A percentile compares a stretch with the other conserved stretches of the same genome.
phyloP scores from a whole-genome alignment of 768 basidiomycete genomes.

The Suillus subalutaceus region DNA sequence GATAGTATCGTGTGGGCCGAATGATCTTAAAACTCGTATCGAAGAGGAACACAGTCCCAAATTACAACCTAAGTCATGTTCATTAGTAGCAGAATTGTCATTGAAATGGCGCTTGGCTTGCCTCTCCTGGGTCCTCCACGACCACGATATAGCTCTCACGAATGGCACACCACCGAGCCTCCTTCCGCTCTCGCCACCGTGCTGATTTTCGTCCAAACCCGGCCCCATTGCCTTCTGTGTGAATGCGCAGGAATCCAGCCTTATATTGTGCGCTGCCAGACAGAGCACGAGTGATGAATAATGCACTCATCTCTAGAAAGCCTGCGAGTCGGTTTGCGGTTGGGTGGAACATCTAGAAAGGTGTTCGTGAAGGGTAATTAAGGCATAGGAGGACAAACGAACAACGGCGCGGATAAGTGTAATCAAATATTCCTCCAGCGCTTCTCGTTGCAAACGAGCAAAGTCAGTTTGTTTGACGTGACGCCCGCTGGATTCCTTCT shows the following conservation, averaged over 20 bases:
- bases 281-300: slow-evolving; percentile 79
- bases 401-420: slow-evolving; percentile 89
- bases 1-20: slow-evolving; percentile 87
- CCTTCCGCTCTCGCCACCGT: slow-evolving; percentile 59
- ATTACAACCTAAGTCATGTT: slow-evolving; percentile 58
- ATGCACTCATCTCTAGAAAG: slow-evolving; percentile 90
- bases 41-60: slow-evolving; percentile 92
- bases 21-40: slow-evolving; percentile 89
- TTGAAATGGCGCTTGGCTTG: slow-evolving; percentile 34
- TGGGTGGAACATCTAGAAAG: slow-evolving; percentile 88
- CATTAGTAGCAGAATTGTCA: slow-evolving; percentile 4
- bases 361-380: slow-evolving; percentile 14
- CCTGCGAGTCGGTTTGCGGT: slow-evolving; percentile 85
- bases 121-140: slow-evolving; percentile 85
- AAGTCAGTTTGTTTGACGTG: slow-evolving; percentile 72
- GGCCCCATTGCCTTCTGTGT: slow-evolving; percentile 50
- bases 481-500: slow-evolving; percentile 56
- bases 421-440: slow-evolving; percentile 86
- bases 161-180: slow-evolving; percentile 87
- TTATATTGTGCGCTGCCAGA: slow-evolving; percentile 90
- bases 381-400: slow-evolving; percentile 29
- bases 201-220: slow-evolving; percentile 70
- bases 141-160: slow-evolving; percentile 91
- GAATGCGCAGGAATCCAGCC: slow-evolving; percentile 77
- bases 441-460: slow-evolving; percentile 78